phyloP scores from a whole-genome alignment of 306 rosid genomes.

The Glycine soja region DNA sequence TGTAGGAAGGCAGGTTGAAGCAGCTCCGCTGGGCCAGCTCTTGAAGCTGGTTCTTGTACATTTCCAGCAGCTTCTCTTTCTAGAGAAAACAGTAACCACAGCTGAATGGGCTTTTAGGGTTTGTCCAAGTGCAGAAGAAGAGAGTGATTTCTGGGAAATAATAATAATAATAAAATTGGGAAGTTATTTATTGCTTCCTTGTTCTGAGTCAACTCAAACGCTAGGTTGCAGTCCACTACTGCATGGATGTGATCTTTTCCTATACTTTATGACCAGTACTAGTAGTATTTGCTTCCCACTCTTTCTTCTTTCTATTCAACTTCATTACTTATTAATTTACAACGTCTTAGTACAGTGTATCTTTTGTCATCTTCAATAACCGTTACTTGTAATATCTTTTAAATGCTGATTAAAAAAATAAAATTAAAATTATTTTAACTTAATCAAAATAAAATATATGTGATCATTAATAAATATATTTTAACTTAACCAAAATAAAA shows the following conservation, averaged over 20 bases:
- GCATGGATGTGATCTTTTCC: slow-evolving; percentile 59
- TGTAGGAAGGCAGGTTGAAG: slow-evolving; percentile 94
- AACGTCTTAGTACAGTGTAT: background rate
- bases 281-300: background rate
- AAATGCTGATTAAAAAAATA: no score
- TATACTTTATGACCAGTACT: background rate
- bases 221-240: slow-evolving; percentile 53
- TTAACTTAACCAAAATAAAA: no score
- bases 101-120: no score
- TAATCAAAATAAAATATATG: no score
- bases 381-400: no score
- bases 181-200: slow-evolving; percentile 60
- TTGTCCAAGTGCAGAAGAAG: no score
- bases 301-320: background rate
- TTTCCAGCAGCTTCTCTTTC: slow-evolving; percentile 38
- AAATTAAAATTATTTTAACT: no score
- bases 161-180: slow-evolving; percentile 19
- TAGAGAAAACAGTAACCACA: background rate
- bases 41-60: slow-evolving; percentile 99
- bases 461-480: no score
- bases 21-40: slow-evolving; percentile 99
- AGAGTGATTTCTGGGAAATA: slow-evolving; percentile 32
- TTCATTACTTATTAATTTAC: background rate
- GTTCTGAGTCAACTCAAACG: slow-evolving; percentile 72
- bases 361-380: background rate